Evolutionary conservation across 495 filamentous ascomycete species (phyloP).

Genomic region (Aspergillus homomorphus): DNA sequence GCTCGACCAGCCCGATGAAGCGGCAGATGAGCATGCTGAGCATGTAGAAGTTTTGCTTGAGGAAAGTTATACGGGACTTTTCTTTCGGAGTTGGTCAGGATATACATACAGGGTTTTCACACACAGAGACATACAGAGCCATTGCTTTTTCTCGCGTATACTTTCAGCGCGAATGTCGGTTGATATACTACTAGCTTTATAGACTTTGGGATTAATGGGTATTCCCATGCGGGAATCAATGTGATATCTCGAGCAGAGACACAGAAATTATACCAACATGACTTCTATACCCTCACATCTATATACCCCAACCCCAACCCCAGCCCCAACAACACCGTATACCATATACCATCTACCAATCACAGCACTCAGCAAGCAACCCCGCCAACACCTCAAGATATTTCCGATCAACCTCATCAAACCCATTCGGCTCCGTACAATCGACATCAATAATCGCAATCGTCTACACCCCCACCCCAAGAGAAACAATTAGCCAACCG

Average conservation of each 20-base stretch:
- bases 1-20: slow-evolving; percentile 60
- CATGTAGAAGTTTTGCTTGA: slow-evolving; percentile 29
- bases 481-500: not conserved
- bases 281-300: not conserved
- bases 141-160: no score
- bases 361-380: slow-evolving; percentile 63
- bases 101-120: no score
- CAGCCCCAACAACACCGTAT: not conserved
- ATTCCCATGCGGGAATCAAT: no score
- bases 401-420: slow-evolving; percentile 69
- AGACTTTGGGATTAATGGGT: slow-evolving; percentile 6
- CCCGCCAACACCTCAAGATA: slow-evolving; percentile 67
- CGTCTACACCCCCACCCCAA: slow-evolving; percentile 41
- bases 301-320: no score
- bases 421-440: slow-evolving; percentile 66
- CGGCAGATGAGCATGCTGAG: slow-evolving; percentile 63
- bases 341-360: slow-evolving; percentile 54
- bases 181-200: no score
- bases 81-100: not conserved
- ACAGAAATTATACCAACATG: no score
- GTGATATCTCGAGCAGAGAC: slow-evolving; percentile 2
- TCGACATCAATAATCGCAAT: slow-evolving; percentile 90
- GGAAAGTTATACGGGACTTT: not conserved
- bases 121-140: no score
- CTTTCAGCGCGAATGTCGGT: no score